Percentiles rank a stretch among this genome's conserved stretches.
Evolutionary conservation across 2,329 filamentous ascomycete species (phyloP).

Genomic region (Nigrospora oryzae): DNA sequence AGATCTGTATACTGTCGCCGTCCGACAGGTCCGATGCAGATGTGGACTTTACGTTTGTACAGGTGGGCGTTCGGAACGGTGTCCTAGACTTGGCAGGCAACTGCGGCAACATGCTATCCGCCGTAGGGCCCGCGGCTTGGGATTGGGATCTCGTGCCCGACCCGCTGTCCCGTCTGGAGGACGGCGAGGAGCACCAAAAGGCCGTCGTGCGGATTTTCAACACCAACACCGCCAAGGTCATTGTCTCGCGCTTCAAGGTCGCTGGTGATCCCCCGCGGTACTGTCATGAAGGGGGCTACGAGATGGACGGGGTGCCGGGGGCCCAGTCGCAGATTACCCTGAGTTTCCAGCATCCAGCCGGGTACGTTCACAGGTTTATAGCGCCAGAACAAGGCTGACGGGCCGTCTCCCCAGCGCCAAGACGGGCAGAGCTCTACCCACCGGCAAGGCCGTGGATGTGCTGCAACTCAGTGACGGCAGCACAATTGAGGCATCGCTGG

Average conservation of each 20-base stretch:
- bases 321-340: slow-evolving; percentile 24
- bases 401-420: slow-evolving; percentile 13
- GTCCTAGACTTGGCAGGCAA: slow-evolving; percentile 49
- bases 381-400: too few relatives aligned
- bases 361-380: slow-evolving; percentile 4
- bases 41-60: slow-evolving; percentile 29
- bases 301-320: slow-evolving; percentile 31
- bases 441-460: slow-evolving; percentile 23
- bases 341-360: slow-evolving; percentile 28
- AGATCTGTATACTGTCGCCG: slow-evolving; percentile 57
- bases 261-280: slow-evolving; percentile 14
- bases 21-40: slow-evolving; percentile 27
- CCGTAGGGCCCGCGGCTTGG: slow-evolving; percentile 49
- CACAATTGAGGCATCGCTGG: slow-evolving; percentile 23
- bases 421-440: slow-evolving; percentile 30
- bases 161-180: not conserved
- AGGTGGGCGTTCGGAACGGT: slow-evolving; percentile 43
- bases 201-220: slow-evolving; percentile 19
- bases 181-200: slow-evolving; percentile 6
- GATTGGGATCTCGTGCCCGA: slow-evolving; percentile 38
- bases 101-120: slow-evolving; percentile 51
- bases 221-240: slow-evolving; percentile 22
- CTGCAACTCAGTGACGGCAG: slow-evolving; percentile 18
- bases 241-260: slow-evolving; percentile 27
- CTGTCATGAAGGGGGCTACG: slow-evolving; percentile 21